A percentile compares a stretch with the other conserved stretches of the same genome.
phyloP scores from a whole-genome alignment of 345 rosid species.

The Passiflora organensis region DNA sequence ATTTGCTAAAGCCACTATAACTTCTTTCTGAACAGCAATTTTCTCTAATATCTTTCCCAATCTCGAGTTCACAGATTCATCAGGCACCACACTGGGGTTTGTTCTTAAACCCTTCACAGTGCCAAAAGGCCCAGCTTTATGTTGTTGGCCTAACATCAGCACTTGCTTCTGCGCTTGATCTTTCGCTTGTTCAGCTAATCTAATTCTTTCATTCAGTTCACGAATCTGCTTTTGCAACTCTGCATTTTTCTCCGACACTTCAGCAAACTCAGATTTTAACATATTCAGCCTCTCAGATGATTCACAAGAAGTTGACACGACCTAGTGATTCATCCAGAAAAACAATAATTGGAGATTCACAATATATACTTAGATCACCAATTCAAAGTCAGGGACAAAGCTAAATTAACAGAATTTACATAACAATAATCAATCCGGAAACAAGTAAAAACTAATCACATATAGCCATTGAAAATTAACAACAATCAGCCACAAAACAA shows the following conservation, averaged over 20 bases:
- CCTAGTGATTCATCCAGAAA: slow-evolving; percentile 10
- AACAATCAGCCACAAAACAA: no score
- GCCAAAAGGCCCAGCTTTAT: slow-evolving; percentile 30
- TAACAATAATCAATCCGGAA: no score
- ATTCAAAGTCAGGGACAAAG: no score
- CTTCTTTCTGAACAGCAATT: slow-evolving; percentile 20
- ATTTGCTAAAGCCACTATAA: slow-evolving; percentile 31
- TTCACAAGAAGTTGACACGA: slow-evolving; percentile 16
- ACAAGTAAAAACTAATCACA: background rate
- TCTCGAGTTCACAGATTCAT: slow-evolving; percentile 26
- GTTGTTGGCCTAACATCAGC: slow-evolving; percentile 16
- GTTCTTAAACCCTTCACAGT: slow-evolving; percentile 24
- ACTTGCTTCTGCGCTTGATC: slow-evolving; percentile 27
- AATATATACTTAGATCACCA: no score
- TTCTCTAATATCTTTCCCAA: slow-evolving; percentile 19
- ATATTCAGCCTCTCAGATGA: slow-evolving; percentile 19
- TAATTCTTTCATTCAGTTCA: slow-evolving; percentile 16
- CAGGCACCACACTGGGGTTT: slow-evolving; percentile 21
- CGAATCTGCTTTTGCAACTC: slow-evolving; percentile 19
- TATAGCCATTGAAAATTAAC: no score
- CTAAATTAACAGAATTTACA: no score
- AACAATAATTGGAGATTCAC: background rate
- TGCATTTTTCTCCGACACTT: slow-evolving; percentile 19
- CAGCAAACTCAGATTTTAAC: slow-evolving; percentile 18
- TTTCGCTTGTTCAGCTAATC: slow-evolving; percentile 21